phyloP scores from a whole-genome alignment of 495 filamentous ascomycete genomes.

The Penicillium soppii region DNA sequence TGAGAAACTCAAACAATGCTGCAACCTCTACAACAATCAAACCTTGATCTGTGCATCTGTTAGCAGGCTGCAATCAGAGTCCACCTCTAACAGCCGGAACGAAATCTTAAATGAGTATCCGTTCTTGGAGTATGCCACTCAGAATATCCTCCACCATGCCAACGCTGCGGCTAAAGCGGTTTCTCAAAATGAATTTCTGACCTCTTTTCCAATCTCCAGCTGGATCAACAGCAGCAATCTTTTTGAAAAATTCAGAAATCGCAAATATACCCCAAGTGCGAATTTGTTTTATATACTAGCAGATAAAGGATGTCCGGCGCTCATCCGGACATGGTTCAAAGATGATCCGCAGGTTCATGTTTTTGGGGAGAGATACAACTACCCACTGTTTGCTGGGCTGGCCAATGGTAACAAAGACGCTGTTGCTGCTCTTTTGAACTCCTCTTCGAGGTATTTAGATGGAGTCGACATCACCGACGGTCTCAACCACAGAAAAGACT shows the following conservation, averaged over 20 bases:
- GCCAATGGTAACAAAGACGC: slow-evolving; percentile 24
- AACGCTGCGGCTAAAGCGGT: slow-evolving; percentile 32
- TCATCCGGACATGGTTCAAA: slow-evolving; percentile 31
- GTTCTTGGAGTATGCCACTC: slow-evolving; percentile 46
- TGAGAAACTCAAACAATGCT: slow-evolving; percentile 36
- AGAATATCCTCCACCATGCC: slow-evolving; percentile 45
- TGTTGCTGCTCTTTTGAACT: slow-evolving; percentile 26
- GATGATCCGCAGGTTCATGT: slow-evolving; percentile 24
- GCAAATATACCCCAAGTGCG: slow-evolving; percentile 28
- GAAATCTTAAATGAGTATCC: slow-evolving; percentile 26
- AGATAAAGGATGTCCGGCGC: slow-evolving; percentile 34
- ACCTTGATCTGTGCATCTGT: slow-evolving; percentile 6
- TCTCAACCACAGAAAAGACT: slow-evolving; percentile 10
- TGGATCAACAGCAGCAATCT: slow-evolving; percentile 44
- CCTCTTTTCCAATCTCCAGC: slow-evolving; percentile 21
- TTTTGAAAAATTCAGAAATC: slow-evolving; percentile 27
- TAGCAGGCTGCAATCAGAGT: slow-evolving; percentile 1
- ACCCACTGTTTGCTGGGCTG: slow-evolving; percentile 46
- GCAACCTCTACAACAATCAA: slow-evolving; percentile 24
- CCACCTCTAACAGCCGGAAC: not conserved
- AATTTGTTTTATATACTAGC: slow-evolving; percentile 50
- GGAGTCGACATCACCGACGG: slow-evolving; percentile 13
- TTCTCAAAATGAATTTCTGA: slow-evolving; percentile 38
- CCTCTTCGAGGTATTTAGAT: slow-evolving; percentile 4
- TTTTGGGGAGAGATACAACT: slow-evolving; percentile 34